Percentiles rank a stretch among this genome's conserved stretches.
These are phyloP conservation scores for Asterionellopsis glacialis DNA, from an alignment of 108 stramenopile species.

Conservation along the genomic window DNA sequence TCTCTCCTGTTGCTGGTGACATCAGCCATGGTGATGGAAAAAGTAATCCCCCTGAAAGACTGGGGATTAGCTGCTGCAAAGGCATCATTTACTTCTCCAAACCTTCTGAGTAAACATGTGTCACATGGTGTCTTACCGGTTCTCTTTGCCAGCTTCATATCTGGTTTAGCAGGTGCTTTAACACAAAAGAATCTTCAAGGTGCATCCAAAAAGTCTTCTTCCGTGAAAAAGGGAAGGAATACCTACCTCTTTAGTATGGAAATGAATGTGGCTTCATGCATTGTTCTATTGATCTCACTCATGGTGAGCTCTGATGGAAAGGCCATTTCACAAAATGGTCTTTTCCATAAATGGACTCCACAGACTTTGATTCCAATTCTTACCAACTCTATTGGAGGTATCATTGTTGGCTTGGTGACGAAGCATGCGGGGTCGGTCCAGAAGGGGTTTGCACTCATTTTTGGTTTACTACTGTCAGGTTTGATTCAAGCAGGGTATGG, in stretches of 20 bases:
- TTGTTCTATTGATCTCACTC: slow-evolving; percentile 36
- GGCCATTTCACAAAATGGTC: slow-evolving; percentile 55
- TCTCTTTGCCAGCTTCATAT: slow-evolving; percentile 77
- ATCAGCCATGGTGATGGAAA: slow-evolving; percentile 78
- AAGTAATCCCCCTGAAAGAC: slow-evolving; percentile 30
- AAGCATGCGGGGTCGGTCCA: slow-evolving; percentile 86
- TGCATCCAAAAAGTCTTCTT: too few species aligned
- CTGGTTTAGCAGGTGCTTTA: slow-evolving; percentile 86
- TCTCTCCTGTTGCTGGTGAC: slow-evolving; percentile 77
- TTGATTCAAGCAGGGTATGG: slow-evolving; percentile 46
- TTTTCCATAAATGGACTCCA: slow-evolving; percentile 74
- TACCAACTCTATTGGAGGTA: slow-evolving; percentile 85
- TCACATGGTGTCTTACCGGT: slow-evolving; percentile 81
- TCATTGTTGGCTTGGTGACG: slow-evolving; percentile 91
- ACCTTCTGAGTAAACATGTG: slow-evolving; percentile 28
- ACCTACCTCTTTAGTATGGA: slow-evolving; percentile 87
- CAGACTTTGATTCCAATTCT: slow-evolving; percentile 79
- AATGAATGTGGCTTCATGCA: slow-evolving; percentile 62
- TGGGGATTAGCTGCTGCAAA: slow-evolving; percentile 10
- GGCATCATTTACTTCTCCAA: neutral
- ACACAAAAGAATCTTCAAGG: slow-evolving; percentile 86
- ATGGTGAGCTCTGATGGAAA: slow-evolving; percentile 60
- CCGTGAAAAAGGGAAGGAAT: slow-evolving; percentile 39
- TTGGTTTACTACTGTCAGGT: slow-evolving; percentile 77
- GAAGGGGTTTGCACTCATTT: slow-evolving; percentile 89